Evolutionary conservation across 345 rosid genomes (phyloP).

Genomic region (Theobroma cacao): DNA sequence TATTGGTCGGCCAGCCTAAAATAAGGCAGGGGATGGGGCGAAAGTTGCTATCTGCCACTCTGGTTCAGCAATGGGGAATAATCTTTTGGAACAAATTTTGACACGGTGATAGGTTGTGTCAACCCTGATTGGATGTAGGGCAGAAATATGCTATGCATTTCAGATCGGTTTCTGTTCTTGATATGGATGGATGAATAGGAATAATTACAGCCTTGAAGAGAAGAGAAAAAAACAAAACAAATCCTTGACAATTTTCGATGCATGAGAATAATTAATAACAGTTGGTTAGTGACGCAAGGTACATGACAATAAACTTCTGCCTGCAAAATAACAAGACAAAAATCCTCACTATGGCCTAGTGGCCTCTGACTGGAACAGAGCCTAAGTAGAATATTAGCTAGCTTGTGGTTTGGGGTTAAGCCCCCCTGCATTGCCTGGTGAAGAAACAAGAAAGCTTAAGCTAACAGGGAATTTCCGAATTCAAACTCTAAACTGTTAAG

Average conservation of each 20-base stretch:
- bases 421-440: too few species aligned
- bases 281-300: neutral
- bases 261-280: neutral
- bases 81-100: neutral
- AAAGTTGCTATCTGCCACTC: neutral
- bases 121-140: slow-evolving; percentile 7
- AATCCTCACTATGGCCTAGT: neutral
- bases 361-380: neutral
- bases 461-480: too few species aligned
- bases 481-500: too few species aligned
- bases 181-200: neutral
- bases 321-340: neutral
- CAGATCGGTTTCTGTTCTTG: neutral
- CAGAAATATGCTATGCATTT: neutral
- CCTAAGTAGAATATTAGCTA: neutral
- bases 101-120: neutral
- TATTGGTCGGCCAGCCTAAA: neutral
- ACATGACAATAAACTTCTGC: neutral
- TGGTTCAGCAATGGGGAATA: neutral
- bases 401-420: neutral
- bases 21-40: neutral
- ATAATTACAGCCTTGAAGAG: neutral
- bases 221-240: neutral
- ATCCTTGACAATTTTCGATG: neutral
- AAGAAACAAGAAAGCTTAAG: too few species aligned